A percentile compares a stretch with the other conserved stretches of the same genome.
phyloP scores from a whole-genome alignment of 257 asterid species.

The Capsicum rhomboideum region DNA sequence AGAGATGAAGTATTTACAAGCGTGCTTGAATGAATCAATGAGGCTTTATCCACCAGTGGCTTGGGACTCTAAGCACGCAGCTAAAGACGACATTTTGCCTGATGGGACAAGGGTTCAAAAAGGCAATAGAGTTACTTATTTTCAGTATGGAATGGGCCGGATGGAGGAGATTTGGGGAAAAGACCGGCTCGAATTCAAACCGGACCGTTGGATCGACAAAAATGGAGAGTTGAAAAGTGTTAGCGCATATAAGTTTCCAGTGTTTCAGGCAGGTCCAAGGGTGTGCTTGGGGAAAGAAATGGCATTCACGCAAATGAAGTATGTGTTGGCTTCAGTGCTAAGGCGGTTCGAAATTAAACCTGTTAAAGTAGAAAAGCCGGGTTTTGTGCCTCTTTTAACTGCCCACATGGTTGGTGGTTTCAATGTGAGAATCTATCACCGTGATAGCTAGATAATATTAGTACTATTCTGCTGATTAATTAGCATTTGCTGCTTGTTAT shows the following conservation, averaged over 20 bases:
- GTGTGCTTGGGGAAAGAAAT: conserved; percentile 17
- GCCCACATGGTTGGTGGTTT: conserved; percentile 63
- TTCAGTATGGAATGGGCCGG: conserved; percentile 11
- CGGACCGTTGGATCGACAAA: conserved; percentile 13
- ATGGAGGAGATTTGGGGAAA: conserved; percentile 14
- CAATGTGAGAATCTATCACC: conserved; percentile 18
- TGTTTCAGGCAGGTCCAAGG: conserved; percentile 21
- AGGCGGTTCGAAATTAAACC: conserved; percentile 42
- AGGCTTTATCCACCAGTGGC: conserved; percentile 91
- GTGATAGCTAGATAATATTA: not conserved
- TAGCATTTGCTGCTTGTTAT: not conserved
- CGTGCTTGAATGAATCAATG: conserved; percentile 67
- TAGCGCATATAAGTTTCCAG: not conserved
- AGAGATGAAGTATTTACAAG: conserved; percentile 38
- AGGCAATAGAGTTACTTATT: not conserved
- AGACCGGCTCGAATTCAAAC: conserved; percentile 12
- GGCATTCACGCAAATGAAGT: conserved; percentile 13
- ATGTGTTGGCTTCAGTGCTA: conserved; percentile 17
- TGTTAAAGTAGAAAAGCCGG: conserved; percentile 25
- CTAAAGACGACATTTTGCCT: conserved; percentile 48
- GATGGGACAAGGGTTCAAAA: conserved; percentile 46
- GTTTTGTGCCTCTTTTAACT: conserved; percentile 42
- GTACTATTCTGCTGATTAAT: not conserved
- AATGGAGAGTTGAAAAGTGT: not conserved
- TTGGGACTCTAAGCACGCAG: conserved; percentile 37